Conservation (phyloP, 768 basidiomycete genomes). For the Leucocoprinus leucothites region DNA sequence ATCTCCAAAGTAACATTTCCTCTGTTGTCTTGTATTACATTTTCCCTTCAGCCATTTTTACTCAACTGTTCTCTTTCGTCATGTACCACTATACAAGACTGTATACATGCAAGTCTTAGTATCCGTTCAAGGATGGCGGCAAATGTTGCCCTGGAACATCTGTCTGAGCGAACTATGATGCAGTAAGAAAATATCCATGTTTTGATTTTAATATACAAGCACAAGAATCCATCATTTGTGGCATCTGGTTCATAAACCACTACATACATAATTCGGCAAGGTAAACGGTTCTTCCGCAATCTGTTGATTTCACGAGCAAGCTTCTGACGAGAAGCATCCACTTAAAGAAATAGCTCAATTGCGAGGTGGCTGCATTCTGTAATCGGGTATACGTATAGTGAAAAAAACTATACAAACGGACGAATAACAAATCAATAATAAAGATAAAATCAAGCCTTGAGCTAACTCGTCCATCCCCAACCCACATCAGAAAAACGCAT, state of each 20-base stretch:
- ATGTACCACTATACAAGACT: constrained; percentile 7
- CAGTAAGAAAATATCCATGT: no score
- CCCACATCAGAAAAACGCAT: constrained; percentile 55
- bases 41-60: neutral
- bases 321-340: neutral
- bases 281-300: no score
- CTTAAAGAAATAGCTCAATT: neutral
- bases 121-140: neutral
- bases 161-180: no score
- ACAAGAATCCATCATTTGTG: no score
- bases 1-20: neutral
- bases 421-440: constrained; percentile 1
- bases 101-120: neutral
- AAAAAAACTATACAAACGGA: neutral
- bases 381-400: no score
- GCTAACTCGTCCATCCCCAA: neutral
- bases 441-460: neutral
- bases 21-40: neutral
- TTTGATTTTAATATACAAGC: no score
- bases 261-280: no score
- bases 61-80: constrained; percentile 3
- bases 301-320: no score
- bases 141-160: no score
- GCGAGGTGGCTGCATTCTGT: no score
- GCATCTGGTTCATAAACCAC: no score